These are phyloP conservation scores for Trichoderma sp. DNA, from an alignment of 2,329 filamentous ascomycete genomes.

Conservation along the genomic window DNA sequence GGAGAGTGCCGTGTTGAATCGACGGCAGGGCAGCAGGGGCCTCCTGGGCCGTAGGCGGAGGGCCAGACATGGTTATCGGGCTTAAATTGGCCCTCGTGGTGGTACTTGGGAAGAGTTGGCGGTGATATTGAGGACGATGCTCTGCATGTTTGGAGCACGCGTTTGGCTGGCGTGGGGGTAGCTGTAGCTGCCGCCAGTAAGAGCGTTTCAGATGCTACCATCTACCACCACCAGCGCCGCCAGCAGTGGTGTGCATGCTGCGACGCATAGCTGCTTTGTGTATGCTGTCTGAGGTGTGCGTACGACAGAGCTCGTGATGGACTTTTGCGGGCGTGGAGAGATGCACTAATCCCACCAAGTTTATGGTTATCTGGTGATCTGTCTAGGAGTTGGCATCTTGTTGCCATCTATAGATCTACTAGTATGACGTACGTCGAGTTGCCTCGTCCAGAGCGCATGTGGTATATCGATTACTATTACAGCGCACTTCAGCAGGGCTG, in stretches of 20 bases:
- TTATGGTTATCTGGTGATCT: not conserved
- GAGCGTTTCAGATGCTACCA: not conserved
- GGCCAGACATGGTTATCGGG: conserved; percentile 7
- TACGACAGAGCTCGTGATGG: not conserved
- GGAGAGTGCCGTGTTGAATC: conserved; percentile 16
- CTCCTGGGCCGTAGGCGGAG: conserved; percentile 4
- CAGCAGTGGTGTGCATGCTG: not conserved
- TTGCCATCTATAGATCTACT: not conserved
- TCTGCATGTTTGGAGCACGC: not conserved
- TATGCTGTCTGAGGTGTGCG: not conserved
- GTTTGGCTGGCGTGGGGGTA: not conserved
- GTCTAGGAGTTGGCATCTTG: not conserved
- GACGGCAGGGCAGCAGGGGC: conserved; percentile 6
- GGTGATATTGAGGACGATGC: not conserved
- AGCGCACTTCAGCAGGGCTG: conserved; percentile 4
- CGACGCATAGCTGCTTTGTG: not conserved
- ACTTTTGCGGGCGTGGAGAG: not conserved
- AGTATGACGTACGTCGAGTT: not conserved
- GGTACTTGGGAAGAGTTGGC: not conserved
- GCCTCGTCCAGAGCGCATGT: not conserved
- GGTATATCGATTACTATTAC: not conserved
- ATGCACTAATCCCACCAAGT: not conserved
- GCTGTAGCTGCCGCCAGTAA: not conserved
- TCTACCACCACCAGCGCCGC: not conserved
- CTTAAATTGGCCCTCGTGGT: not conserved